These are phyloP conservation scores for Athelia sp. DNA, from an alignment of 1,284 basidiomycete genomes.

Conservation along the genomic window DNA sequence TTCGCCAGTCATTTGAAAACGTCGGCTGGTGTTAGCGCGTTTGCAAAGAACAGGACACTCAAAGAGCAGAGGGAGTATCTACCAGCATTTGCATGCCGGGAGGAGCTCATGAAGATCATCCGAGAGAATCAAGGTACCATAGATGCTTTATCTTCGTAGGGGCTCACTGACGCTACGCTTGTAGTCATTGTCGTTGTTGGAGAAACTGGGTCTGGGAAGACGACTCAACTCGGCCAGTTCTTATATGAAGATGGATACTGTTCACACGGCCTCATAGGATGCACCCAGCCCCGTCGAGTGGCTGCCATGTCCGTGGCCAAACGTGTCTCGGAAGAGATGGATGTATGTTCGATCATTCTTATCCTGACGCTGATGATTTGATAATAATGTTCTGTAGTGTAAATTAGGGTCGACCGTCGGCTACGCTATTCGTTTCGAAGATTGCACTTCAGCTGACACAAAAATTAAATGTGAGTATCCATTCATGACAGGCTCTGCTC, in stretches of 20 bases:
- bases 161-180: not conserved
- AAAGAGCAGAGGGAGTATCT: constrained; percentile 96
- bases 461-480: constrained; percentile 83
- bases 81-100: constrained; percentile 96
- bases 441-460: constrained; percentile 88
- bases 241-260: constrained; percentile 96
- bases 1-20: constrained; percentile 90
- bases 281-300: constrained; percentile 95
- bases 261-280: constrained; percentile 83
- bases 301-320: constrained; percentile 99
- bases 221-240: constrained; percentile 89
- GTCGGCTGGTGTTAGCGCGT: constrained; percentile 74
- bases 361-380: constrained; percentile 3
- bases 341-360: constrained; percentile 37
- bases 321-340: constrained; percentile 96
- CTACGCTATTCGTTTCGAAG: constrained; percentile 97
- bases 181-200: constrained; percentile 90
- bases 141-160: not conserved
- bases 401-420: constrained; percentile 88
- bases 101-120: constrained; percentile 86
- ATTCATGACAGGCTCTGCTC: not conserved
- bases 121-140: constrained; percentile 92
- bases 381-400: constrained; percentile 41
- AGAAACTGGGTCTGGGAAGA: constrained; percentile 95
- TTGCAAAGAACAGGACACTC: constrained; percentile 79